These are phyloP conservation scores for Candida sanyaensis DNA, from an alignment of 1,139 yeast species.

Conservation along the genomic window DNA sequence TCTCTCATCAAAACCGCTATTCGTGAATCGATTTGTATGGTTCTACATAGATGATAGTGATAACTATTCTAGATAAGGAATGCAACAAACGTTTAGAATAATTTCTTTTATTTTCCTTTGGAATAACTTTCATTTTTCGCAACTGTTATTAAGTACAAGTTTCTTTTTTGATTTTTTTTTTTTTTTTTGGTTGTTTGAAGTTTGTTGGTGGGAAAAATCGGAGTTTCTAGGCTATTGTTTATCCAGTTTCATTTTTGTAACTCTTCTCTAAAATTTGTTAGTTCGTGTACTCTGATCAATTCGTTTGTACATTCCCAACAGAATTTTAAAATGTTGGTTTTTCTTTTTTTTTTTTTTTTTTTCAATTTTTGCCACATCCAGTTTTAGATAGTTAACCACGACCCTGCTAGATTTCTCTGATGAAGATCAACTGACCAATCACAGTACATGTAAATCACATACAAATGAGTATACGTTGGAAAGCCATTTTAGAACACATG, in stretches of 20 bases:
- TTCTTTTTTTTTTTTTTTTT: not conserved
- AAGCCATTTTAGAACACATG: too few species aligned
- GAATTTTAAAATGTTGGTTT: slow-evolving; percentile 1
- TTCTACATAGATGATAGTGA: too few species aligned
- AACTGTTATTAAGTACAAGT: not conserved
- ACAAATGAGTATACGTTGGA: too few species aligned
- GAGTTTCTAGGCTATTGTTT: not conserved
- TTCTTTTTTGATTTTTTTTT: too few species aligned
- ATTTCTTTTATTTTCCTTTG: too few species aligned
- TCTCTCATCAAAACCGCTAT: too few species aligned
- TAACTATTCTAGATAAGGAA: too few species aligned
- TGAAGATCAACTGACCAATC: not conserved
- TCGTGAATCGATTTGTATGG: too few species aligned
- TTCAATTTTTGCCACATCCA: not conserved
- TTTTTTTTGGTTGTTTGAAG: not conserved
- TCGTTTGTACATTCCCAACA: slow-evolving; percentile 1
- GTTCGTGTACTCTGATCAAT: not conserved
- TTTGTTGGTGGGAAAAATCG: not conserved
- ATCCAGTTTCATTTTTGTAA: not conserved
- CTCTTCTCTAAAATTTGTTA: not conserved
- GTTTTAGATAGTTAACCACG: not conserved
- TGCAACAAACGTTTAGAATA: too few species aligned
- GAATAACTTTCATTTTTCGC: not conserved
- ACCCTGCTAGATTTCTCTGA: not conserved
- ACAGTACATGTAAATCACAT: too few species aligned